Evolutionary conservation across 2,329 filamentous ascomycete species (phyloP).

Genomic region (Cercospora brassicicola): DNA sequence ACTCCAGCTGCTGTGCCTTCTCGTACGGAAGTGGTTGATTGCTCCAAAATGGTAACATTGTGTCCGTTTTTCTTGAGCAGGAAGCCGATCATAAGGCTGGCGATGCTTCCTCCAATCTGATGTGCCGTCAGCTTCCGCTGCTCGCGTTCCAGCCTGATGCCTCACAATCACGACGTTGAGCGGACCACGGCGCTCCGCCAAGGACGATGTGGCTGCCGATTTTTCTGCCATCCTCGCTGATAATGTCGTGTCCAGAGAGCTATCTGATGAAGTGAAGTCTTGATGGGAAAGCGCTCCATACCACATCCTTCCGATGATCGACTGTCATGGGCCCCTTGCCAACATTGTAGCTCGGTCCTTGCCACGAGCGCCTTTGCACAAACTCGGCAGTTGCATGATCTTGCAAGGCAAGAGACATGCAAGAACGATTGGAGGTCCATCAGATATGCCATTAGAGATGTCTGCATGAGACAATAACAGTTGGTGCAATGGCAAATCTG

Average conservation of each 20-base stretch:
- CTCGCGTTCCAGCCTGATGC: neutral
- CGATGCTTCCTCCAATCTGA: conserved; percentile 46
- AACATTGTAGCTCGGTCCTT: neutral
- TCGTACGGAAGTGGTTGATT: conserved; percentile 23
- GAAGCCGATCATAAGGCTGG: conserved; percentile 44
- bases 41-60: conserved; percentile 42
- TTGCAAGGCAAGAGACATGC: neutral
- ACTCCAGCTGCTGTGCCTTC: conserved; percentile 29
- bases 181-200: neutral
- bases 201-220: neutral
- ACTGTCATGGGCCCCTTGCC: neutral
- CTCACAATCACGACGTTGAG: conserved; percentile 2
- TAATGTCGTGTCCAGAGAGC: neutral
- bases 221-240: neutral
- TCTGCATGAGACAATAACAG: neutral
- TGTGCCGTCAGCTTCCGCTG: neutral
- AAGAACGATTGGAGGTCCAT: neutral
- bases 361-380: neutral
- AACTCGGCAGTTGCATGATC: neutral
- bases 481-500: neutral
- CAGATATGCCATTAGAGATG: neutral
- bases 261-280: neutral
- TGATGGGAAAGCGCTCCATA: neutral
- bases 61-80: conserved; percentile 47
- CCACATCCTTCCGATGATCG: neutral